These are phyloP conservation scores for Scedosporium minutisporum DNA, from an alignment of 2,329 filamentous ascomycete species.

Conservation along the genomic window DNA sequence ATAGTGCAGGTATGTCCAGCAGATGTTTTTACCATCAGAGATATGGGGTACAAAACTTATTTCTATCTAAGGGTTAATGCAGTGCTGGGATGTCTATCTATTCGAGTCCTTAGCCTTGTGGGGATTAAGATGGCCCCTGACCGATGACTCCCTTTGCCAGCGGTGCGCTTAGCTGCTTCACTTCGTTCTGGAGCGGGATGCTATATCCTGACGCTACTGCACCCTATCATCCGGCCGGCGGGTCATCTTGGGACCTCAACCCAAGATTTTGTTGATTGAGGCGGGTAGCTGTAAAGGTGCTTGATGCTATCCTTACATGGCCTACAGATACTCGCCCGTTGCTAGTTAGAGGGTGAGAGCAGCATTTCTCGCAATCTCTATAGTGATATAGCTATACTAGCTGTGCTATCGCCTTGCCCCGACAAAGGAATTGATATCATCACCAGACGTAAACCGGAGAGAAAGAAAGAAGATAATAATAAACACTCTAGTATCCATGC, in stretches of 20 bases:
- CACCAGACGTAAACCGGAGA: no score
- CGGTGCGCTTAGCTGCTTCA: constrained; percentile 15
- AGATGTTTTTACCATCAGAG: no score
- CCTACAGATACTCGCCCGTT: constrained; percentile 18
- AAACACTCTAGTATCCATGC: no score
- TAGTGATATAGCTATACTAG: constrained; percentile 21
- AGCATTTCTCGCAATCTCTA: constrained; percentile 19
- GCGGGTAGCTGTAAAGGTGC: constrained; percentile 18
- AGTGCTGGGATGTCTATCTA: no score
- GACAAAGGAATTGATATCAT: no score
- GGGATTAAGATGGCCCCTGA: no score
- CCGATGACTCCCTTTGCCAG: constrained; percentile 13
- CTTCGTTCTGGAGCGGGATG: constrained; percentile 16
- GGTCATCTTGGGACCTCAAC: no score
- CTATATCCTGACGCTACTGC: constrained; percentile 13
- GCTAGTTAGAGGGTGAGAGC: constrained; percentile 20
- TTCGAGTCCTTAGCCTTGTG: no score
- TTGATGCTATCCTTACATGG: constrained; percentile 17
- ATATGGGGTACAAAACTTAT: no score
- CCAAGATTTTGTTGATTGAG: constrained; percentile 21
- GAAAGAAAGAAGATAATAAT: no score
- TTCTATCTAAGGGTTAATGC: no score
- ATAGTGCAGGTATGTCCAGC: no score
- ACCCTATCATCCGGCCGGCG: constrained; percentile 7
- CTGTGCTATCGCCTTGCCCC: constrained; percentile 20